Percentiles rank a stretch among this genome's conserved stretches.
Conservation (phyloP, 2,329 filamentous ascomycete species). For the Monilinia fructigena region DNA sequence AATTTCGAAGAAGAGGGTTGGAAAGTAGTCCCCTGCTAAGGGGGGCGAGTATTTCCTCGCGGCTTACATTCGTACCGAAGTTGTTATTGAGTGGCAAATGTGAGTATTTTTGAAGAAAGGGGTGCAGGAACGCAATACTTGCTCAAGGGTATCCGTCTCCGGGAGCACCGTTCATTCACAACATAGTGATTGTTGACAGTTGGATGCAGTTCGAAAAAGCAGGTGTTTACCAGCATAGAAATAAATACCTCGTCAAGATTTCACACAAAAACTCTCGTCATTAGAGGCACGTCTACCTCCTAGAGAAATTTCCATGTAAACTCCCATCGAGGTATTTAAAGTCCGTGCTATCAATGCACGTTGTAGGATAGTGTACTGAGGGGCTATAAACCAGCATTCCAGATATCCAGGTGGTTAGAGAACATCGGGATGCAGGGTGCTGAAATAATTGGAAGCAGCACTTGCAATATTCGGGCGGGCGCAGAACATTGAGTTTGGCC, state of each 20-base stretch:
- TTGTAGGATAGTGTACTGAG: no score
- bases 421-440: no score
- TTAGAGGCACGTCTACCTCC: conserved; percentile 9
- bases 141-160: not conserved
- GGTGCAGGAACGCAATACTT: not conserved
- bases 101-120: not conserved
- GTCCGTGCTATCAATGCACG: no score
- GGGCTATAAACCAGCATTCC: no score
- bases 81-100: not conserved
- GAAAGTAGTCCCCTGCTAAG: not conserved
- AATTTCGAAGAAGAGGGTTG: not conserved
- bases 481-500: not conserved
- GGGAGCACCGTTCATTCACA: not conserved
- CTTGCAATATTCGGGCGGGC: no score
- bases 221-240: not conserved
- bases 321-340: not conserved
- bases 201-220: not conserved
- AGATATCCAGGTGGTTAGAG: no score
- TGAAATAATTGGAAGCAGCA: no score
- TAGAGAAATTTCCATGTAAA: not conserved
- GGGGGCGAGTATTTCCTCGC: not conserved
- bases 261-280: not conserved
- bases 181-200: not conserved
- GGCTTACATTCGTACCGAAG: not conserved
- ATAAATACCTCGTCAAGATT: not conserved